A percentile compares a stretch with the other conserved stretches of the same genome.
phyloP scores from a whole-genome alignment of 2,329 filamentous ascomycete species.

The Ophiostoma tasmaniense region DNA sequence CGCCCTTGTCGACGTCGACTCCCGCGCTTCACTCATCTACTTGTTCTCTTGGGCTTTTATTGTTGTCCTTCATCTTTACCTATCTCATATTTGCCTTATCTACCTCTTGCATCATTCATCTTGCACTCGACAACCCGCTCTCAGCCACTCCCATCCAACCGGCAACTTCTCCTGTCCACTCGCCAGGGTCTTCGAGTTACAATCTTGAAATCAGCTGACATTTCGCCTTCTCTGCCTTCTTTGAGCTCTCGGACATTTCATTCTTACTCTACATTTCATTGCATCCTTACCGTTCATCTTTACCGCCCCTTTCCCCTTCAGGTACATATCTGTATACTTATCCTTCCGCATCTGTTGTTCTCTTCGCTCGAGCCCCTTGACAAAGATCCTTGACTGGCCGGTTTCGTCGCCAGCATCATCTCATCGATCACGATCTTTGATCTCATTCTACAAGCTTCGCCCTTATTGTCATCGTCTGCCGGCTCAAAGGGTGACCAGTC shows the following conservation, averaged over 20 bases:
- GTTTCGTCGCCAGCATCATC: not conserved
- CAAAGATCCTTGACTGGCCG: not conserved
- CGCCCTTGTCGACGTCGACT: not conserved
- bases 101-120: not conserved
- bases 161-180: not conserved
- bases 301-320: constrained; percentile 1
- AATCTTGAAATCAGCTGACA: not conserved
- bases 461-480: not conserved
- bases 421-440: not conserved
- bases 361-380: not conserved
- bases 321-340: not conserved
- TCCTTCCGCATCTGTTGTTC: not conserved
- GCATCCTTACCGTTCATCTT: not conserved
- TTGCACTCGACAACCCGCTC: not conserved
- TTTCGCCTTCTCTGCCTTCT: not conserved
- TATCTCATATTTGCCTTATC: not conserved
- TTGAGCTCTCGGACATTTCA: not conserved
- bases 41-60: not conserved
- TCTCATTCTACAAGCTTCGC: not conserved
- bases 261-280: not conserved
- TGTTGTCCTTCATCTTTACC: not conserved
- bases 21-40: not conserved
- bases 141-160: constrained; percentile 11
- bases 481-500: not conserved
- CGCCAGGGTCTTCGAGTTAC: not conserved